Conservation (phyloP, 768 basidiomycete genomes). For the Lentinula detonsa region DNA sequence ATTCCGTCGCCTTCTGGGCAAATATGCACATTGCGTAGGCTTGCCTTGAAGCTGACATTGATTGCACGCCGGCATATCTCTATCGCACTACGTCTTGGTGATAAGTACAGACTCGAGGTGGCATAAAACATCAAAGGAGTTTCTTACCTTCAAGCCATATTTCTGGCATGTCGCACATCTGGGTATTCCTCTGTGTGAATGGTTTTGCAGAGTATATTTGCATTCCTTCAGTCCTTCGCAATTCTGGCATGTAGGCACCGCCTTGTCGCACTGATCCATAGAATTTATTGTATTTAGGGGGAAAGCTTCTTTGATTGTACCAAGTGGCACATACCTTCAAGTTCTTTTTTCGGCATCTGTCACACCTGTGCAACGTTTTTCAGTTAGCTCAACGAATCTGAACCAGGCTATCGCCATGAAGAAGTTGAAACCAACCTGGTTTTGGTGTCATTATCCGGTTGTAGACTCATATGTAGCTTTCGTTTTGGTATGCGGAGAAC, state of each 20-base stretch:
- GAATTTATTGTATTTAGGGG: not conserved
- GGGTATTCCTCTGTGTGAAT: constrained; percentile 7
- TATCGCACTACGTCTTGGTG: not conserved
- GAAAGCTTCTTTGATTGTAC: constrained; percentile 6
- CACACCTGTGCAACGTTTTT: constrained; percentile 2
- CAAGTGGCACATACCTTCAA: constrained; percentile 1
- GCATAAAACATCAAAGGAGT: not conserved
- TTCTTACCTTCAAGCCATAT: constrained; percentile 1
- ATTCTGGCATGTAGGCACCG: constrained; percentile 2
- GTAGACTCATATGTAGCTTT: not conserved
- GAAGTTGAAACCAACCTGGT: not conserved
- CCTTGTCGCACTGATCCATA: constrained; percentile 3
- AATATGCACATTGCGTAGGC: not conserved
- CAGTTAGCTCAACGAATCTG: not conserved
- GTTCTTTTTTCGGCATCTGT: constrained; percentile 4
- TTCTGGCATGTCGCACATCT: constrained; percentile 5
- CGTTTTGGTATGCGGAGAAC: constrained; percentile 3
- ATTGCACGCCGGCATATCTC: constrained; percentile 6
- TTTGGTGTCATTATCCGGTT: not conserved
- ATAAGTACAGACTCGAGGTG: not conserved
- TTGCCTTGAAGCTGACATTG: constrained; percentile 6
- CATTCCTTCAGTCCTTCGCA: constrained; percentile 4
- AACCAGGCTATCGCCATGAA: not conserved
- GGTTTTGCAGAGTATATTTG: not conserved
- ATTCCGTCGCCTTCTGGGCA: constrained; percentile 3